Conservation (phyloP, 2,329 filamentous ascomycete species). For the Scytalidium sp. region DNA sequence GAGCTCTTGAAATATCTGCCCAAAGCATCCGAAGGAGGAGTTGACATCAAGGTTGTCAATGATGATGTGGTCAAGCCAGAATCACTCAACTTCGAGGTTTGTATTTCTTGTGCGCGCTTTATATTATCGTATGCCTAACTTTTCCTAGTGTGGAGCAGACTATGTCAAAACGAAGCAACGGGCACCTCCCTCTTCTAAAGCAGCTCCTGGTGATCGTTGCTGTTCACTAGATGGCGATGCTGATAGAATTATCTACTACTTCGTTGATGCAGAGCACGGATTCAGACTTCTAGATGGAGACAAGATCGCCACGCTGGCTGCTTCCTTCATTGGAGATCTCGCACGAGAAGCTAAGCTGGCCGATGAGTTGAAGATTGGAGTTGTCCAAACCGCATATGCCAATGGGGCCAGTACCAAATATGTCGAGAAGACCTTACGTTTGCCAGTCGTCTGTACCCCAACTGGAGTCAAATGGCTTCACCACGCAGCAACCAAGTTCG, state of each 20-base stretch:
- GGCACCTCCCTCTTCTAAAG: slow-evolving; percentile 79
- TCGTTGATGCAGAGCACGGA: slow-evolving; percentile 73
- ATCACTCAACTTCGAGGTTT: slow-evolving; percentile 81
- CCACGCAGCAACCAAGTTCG: slow-evolving; percentile 91
- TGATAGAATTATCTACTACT: slow-evolving; percentile 95
- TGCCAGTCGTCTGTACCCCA: slow-evolving; percentile 88
- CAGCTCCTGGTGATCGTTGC: slow-evolving; percentile 71
- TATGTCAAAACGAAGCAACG: slow-evolving; percentile 97
- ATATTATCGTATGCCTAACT: slow-evolving; percentile 11
- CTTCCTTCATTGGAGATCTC: slow-evolving; percentile 89
- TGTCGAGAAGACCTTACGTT: slow-evolving; percentile 79
- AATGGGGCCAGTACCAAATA: slow-evolving; percentile 94
- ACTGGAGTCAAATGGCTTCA: slow-evolving; percentile 98
- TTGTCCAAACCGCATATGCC: slow-evolving; percentile 96
- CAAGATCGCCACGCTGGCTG: slow-evolving; percentile 90
- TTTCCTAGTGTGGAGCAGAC: slow-evolving; percentile 78
- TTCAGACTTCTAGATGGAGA: slow-evolving; percentile 96
- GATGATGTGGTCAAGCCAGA: slow-evolving; percentile 91
- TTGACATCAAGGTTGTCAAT: slow-evolving; percentile 86
- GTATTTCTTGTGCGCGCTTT: slow-evolving; percentile 25
- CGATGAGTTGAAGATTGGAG: slow-evolving; percentile 81
- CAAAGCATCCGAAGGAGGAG: slow-evolving; percentile 58
- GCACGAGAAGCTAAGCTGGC: slow-evolving; percentile 75
- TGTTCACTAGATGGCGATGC: slow-evolving; percentile 95
- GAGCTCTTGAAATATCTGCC: slow-evolving; percentile 85